Conservation (phyloP, 2,329 filamentous ascomycete species). For the Orbilia oligospora region DNA sequence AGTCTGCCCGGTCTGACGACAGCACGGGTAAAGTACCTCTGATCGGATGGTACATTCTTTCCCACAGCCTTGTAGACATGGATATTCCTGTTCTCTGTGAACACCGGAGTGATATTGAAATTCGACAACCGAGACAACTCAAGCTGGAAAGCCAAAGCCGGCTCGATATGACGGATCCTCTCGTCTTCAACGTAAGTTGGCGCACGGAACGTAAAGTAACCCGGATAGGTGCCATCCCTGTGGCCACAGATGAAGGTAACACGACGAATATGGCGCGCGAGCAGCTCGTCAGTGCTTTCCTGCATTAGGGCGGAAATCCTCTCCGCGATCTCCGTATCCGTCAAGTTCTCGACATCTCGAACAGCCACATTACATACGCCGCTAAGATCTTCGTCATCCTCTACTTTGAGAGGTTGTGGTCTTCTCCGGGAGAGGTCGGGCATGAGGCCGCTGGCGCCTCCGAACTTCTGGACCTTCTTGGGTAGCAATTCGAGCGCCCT, state of each 20-base stretch:
- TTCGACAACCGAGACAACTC: conserved; percentile 93
- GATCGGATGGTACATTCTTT: conserved; percentile 94
- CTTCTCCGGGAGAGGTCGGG: conserved; percentile 82
- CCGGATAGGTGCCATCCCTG: conserved; percentile 92
- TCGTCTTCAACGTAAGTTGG: conserved; percentile 90
- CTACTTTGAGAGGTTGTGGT: conserved; percentile 68
- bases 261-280: conserved; percentile 85
- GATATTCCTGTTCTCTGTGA: conserved; percentile 99
- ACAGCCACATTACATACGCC: conserved; percentile 94
- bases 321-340: conserved; percentile 83
- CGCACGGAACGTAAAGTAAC: conserved; percentile 98
- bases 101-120: conserved; percentile 98
- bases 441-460: conserved; percentile 74
- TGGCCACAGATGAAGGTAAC: conserved; percentile 97
- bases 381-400: conserved; percentile 80
- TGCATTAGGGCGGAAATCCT: conserved; percentile 83
- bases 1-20: conserved; percentile 94
- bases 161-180: conserved; percentile 97
- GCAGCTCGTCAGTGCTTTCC: conserved; percentile 85
- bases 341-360: conserved; percentile 84
- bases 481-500: conserved; percentile 89
- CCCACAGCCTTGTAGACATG: conserved; percentile 98
- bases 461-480: conserved; percentile 70
- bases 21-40: conserved; percentile 97
- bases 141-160: conserved; percentile 97